Conservation (phyloP, 2,329 filamentous ascomycete species). For the Fonsecaea nubica region DNA sequence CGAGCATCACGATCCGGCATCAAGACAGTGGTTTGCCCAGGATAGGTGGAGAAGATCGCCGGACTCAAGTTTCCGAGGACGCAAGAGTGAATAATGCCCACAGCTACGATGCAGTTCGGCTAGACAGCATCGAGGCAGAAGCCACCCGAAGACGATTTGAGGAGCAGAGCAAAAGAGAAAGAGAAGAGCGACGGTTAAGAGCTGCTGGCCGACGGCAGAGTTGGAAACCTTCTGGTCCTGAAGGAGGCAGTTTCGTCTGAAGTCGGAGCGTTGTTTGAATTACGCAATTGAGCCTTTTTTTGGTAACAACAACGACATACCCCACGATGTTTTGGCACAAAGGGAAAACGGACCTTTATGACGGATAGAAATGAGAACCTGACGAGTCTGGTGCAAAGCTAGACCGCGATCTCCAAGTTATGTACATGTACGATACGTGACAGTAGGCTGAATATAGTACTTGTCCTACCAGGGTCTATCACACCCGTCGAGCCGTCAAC, state of each 20-base stretch:
- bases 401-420: conserved; percentile 8
- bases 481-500: not conserved
- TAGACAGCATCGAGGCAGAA: conserved; percentile 24
- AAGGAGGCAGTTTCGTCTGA: conserved; percentile 21
- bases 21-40: conserved; percentile 22
- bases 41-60: conserved; percentile 27
- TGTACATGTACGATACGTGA: conserved; percentile 14
- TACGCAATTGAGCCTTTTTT: conserved; percentile 18
- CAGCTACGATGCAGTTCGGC: not conserved
- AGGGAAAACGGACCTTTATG: conserved; percentile 16
- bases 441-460: conserved; percentile 8
- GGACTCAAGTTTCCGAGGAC: conserved; percentile 25
- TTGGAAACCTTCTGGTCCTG: conserved; percentile 28
- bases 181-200: conserved; percentile 36
- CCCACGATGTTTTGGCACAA: conserved; percentile 22
- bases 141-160: conserved; percentile 33
- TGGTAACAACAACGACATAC: conserved; percentile 20
- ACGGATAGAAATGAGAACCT: conserved; percentile 15
- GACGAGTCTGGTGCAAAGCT: not conserved
- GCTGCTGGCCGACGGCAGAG: conserved; percentile 33
- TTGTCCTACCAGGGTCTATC: not conserved
- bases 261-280: conserved; percentile 10
- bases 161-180: conserved; percentile 38
- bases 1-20: conserved; percentile 12
- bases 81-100: conserved; percentile 23